phyloP scores from a whole-genome alignment of 352 stramenopile genomes.

The Globisporangium iwayamae region DNA sequence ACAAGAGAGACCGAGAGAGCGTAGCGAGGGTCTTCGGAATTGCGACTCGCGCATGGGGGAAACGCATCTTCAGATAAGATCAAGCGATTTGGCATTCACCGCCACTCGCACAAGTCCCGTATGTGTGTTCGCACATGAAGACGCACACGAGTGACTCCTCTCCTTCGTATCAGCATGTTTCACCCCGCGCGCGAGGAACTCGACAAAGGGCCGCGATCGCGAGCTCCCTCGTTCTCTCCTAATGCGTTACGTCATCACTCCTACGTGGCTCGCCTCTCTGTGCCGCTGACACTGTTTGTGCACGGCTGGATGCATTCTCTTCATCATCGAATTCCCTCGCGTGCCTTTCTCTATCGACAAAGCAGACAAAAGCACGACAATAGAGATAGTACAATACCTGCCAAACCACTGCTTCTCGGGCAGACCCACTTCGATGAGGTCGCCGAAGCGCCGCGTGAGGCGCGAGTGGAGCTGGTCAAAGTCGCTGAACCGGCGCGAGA shows the following conservation, averaged over 20 bases:
- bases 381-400: conserved; percentile 28
- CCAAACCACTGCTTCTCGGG: conserved; percentile 89
- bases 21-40: conserved; percentile 12
- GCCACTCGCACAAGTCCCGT: conserved; percentile 16
- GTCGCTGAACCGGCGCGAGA: conserved; percentile 83
- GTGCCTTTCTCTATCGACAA: conserved; percentile 14
- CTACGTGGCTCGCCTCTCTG: not conserved
- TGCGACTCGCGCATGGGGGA: conserved; percentile 10
- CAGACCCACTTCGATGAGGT: conserved; percentile 63
- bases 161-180: conserved; percentile 24
- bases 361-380: not conserved
- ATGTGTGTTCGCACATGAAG: not conserved
- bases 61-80: conserved; percentile 74
- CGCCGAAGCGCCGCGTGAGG: conserved; percentile 65
- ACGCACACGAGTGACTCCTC: conserved; percentile 31
- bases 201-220: conserved; percentile 10
- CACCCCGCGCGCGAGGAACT: conserved; percentile 22
- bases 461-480: conserved; percentile 84
- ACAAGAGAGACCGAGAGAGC: not conserved
- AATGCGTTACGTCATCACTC: not conserved
- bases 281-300: not conserved
- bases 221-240: not conserved
- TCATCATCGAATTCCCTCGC: conserved; percentile 40
- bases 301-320: conserved; percentile 9
- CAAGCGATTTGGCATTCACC: conserved; percentile 86